Evolutionary conservation across 768 basidiomycete species (phyloP), one percentile per base, ranked within the genome.

Genomic region (Clitopilus passeckerianus): DNA sequence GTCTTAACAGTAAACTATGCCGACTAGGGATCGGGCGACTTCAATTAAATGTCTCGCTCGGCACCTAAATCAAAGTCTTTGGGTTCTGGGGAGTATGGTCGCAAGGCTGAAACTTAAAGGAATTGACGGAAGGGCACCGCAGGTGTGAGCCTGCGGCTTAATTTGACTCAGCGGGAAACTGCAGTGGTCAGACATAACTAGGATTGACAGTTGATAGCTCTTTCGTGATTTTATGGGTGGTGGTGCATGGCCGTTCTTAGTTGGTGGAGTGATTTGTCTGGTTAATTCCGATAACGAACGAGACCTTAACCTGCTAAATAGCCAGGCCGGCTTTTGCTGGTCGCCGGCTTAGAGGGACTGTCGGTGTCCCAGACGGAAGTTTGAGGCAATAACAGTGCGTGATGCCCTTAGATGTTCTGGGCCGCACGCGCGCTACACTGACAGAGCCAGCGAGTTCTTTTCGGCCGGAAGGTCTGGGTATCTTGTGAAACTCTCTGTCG

Each of bases 211-310:
- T 81, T 82, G 82, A 83, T 82, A 83, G 82, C 82, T 84, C 83
- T 84, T 84, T 84, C 81, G 76, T 81, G 82, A 83, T 81, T 82
- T 79, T 79, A 80, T 87, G n/a, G n/a, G n/a, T n/a, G n/a, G n/a
- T n/a, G n/a, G n/a, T n/a, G n/a, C n/a, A n/a, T n/a, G n/a, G n/a
- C 86, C 85, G 82, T 89, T 89, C 86, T 87, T 89, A 87, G 86
- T 89, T 89, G 82, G 85, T 77, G 87, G 87, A 90, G 89, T 90
- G 90, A 91, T 90, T 91, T 91, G 90, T 91, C 90, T 91, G 90
- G 89, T 90, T 91, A 90, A 91, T 90, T 90, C 87, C 84, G 88
- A 91, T 90, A 90, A 90, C 84, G 85, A 91, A 89, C 83, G 87
- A 91, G 88, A 91, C 89, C 59, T 62, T 63, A 63, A 63, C 62